Conservation (phyloP, 2,329 filamentous ascomycete genomes). For the Ophiostoma pallidulum region DNA sequence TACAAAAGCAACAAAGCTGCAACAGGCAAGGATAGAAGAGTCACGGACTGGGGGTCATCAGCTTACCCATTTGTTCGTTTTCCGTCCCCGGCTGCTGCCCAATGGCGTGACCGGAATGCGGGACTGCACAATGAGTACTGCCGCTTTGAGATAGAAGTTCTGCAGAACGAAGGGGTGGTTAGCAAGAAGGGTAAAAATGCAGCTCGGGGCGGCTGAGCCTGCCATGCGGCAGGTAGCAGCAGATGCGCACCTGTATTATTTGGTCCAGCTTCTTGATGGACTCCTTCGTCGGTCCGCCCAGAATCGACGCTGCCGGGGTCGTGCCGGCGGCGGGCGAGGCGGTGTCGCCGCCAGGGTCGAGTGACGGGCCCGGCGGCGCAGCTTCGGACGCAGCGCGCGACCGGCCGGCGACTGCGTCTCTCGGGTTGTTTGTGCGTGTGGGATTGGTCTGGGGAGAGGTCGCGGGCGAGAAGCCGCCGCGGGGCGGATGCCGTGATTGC, state of each 20-base stretch:
- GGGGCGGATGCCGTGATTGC: conserved; percentile 66
- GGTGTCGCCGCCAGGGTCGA: conserved; percentile 21
- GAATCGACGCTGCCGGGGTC: conserved; percentile 31
- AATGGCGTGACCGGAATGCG: conserved; percentile 59
- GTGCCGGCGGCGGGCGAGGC: conserved; percentile 37
- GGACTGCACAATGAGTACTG: conserved; percentile 73
- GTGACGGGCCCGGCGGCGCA: conserved; percentile 22
- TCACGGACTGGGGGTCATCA: too few relatives aligned
- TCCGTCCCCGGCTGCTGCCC: conserved; percentile 43
- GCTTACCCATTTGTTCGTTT: conserved; percentile 80
- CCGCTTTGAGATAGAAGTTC: conserved; percentile 89
- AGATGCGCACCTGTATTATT: conserved; percentile 70
- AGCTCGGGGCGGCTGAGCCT: not conserved
- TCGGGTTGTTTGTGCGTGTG: conserved; percentile 61
- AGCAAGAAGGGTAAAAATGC: not conserved
- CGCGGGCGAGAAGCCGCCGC: conserved; percentile 58
- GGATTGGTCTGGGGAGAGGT: conserved; percentile 64
- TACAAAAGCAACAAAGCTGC: too few relatives aligned
- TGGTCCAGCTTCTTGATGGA: conserved; percentile 76
- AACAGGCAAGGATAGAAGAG: too few relatives aligned
- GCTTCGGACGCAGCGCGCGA: conserved; percentile 36
- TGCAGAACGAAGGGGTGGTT: conserved; percentile 29
- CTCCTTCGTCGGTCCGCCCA: conserved; percentile 48
- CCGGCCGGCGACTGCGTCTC: conserved; percentile 47
- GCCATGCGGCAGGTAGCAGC: not conserved